Conservation (phyloP, 139 green algal species). For the Chlamydomonas sphaeroides region DNA sequence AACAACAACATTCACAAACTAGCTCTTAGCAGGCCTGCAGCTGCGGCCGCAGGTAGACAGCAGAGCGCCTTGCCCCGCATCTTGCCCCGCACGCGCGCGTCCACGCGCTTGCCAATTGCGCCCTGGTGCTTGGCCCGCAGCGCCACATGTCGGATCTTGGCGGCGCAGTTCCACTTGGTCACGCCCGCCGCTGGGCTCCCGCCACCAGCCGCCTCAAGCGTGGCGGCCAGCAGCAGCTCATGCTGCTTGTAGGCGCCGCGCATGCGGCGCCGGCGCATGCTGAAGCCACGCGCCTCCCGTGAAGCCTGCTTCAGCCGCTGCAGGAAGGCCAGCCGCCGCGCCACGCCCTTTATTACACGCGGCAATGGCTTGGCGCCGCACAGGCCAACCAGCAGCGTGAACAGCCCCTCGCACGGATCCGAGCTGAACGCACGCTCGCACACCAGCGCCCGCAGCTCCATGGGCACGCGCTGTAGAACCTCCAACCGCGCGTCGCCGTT, state of each 20-base stretch:
- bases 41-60: no score
- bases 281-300: neutral
- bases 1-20: no score
- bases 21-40: no score
- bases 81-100: neutral
- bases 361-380: neutral
- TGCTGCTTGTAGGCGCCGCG: neutral
- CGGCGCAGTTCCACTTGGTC: neutral
- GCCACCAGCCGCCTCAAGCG: no score
- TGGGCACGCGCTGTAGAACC: neutral
- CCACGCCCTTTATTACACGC: neutral
- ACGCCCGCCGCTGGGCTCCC: neutral
- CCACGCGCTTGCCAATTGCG: neutral
- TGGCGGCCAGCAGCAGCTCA: neutral
- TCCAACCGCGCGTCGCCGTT: neutral
- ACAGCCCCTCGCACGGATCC: neutral
- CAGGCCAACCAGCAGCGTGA: neutral
- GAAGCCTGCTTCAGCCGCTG: neutral
- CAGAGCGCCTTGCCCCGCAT: no score
- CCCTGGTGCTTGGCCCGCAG: neutral
- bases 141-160: neutral
- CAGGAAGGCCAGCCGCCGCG: neutral
- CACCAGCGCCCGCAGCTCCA: neutral
- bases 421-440: neutral
- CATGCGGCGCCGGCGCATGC: neutral